Percentiles rank a stretch among this genome's conserved stretches.
Conservation (phyloP, 2,329 filamentous ascomycete species). For the Bipolaris oryzae region DNA sequence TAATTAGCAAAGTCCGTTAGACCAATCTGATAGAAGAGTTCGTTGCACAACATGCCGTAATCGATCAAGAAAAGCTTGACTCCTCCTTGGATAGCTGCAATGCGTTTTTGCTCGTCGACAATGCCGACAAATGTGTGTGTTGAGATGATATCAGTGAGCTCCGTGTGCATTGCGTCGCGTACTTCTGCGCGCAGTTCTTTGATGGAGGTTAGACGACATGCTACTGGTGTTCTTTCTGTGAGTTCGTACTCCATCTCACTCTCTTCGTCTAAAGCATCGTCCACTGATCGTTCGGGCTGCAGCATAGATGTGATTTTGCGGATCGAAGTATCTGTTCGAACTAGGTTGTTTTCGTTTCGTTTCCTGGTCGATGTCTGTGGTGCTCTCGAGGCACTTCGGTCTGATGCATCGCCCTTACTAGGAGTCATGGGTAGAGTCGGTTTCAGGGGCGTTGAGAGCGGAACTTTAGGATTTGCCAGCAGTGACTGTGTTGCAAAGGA, state of each 20-base stretch:
- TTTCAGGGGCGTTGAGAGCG: conserved; percentile 50
- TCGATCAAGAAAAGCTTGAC: conserved; percentile 92
- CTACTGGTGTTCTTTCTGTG: conserved; percentile 70
- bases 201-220: conserved; percentile 80
- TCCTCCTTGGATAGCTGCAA: conserved; percentile 91
- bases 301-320: conserved; percentile 98
- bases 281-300: conserved; percentile 56
- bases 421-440: conserved; percentile 36
- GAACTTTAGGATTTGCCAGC: conserved; percentile 55
- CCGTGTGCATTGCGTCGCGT: conserved; percentile 79
- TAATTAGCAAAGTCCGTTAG: conserved; percentile 97
- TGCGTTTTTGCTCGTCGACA: conserved; percentile 82
- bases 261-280: conserved; percentile 34
- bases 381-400: conserved; percentile 38
- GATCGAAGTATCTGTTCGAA: conserved; percentile 85
- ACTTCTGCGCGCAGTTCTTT: conserved; percentile 83
- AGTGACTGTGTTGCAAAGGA: conserved; percentile 94
- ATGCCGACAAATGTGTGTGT: conserved; percentile 92
- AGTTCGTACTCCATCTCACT: conserved; percentile 73
- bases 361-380: conserved; percentile 38
- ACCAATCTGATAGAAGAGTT: conserved; percentile 95
- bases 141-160: conserved; percentile 84
- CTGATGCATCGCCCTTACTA: conserved; percentile 28
- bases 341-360: conserved; percentile 82
- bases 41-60: conserved; percentile 82